Base-by-base conservation (phyloP, 2,329 filamentous ascomycete genomes). In the Alternaria triticimaculans region DNA sequence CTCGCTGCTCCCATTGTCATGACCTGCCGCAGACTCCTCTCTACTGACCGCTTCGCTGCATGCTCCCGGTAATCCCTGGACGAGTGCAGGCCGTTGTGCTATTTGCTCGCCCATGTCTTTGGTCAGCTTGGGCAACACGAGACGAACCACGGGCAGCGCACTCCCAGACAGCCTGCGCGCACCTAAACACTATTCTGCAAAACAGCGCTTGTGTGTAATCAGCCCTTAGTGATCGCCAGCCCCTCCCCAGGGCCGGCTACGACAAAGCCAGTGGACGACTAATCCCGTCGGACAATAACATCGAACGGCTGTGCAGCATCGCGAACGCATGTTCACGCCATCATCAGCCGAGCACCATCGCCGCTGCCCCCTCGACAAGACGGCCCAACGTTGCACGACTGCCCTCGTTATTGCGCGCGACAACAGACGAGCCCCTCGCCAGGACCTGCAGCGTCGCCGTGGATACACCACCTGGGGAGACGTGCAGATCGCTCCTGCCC, bases 401-500 rank as follows among this genome's bases (percentile, higher is more conserved):
- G 18, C 18, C 12, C 53, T 45, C 41, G 51, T 62, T 59, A 48
- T 59, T 62, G 60, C 48, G 48, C 57, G 30, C 37, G 18, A 62
- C 57, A 64, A 53, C 61, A 64, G 30, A 59, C 41, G 48, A 55
- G 46, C 58, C 54, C 57, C 55, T 58, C 65, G 48, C 51, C 41
- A 61, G 41, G 51, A 62, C 64, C 60, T 65, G 60, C 62, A 65
- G 58, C 58, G 55, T 56, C 63, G 57, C 55, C 58, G 57, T 48
- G 55, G 66, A 60, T 62, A 62, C 62, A 63, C 50, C 53, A 53
- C 48, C 63, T 58, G 57, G 30, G 44, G 33, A 63, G 58, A 72
- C 60, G 37, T 68, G 71, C 68, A 70, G 65, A 72, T 70, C 65
- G 55, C 61, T 41, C 49, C 48, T 60, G 58, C 33, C 55, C 58